Evolutionary conservation across 805 yeast genomes (phyloP).

Genomic region (Candida railenensis): DNA sequence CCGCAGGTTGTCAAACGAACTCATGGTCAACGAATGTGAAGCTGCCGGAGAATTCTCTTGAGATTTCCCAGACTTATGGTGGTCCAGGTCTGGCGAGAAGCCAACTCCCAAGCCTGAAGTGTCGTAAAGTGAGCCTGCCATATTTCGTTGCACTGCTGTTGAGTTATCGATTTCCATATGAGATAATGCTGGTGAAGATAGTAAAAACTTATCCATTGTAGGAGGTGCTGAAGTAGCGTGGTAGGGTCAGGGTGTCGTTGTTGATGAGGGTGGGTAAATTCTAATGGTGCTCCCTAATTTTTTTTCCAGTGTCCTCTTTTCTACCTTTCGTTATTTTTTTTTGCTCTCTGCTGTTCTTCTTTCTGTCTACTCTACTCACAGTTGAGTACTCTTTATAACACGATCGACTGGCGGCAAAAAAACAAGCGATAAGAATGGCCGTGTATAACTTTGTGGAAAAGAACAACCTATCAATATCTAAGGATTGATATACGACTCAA

Average conservation of each 20-base stretch:
- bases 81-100: not conserved
- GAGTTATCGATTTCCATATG: slow-evolving; percentile 3
- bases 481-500: not conserved
- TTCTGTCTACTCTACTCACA: too few relatives aligned
- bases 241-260: not conserved
- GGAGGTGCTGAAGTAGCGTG: not conserved
- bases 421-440: too few relatives aligned
- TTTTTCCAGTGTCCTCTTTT: too few relatives aligned
- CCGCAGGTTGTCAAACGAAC: slow-evolving; percentile 1
- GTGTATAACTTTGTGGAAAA: not conserved
- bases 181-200: slow-evolving; percentile 35
- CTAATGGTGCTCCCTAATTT: too few relatives aligned
- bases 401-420: too few relatives aligned
- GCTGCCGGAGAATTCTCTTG: not conserved
- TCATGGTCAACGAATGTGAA: not conserved
- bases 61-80: not conserved
- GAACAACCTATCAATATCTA: not conserved
- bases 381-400: too few relatives aligned
- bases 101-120: slow-evolving; percentile 4
- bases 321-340: too few relatives aligned
- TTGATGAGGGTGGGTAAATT: not conserved
- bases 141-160: not conserved
- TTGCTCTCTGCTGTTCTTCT: too few relatives aligned
- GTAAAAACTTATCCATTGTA: slow-evolving; percentile 37
- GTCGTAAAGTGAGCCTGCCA: not conserved